A percentile compares a stretch with the other conserved stretches of the same genome.
phyloP scores from a whole-genome alignment of 352 stramenopile genomes.

The Phytopythium delawarense region DNA sequence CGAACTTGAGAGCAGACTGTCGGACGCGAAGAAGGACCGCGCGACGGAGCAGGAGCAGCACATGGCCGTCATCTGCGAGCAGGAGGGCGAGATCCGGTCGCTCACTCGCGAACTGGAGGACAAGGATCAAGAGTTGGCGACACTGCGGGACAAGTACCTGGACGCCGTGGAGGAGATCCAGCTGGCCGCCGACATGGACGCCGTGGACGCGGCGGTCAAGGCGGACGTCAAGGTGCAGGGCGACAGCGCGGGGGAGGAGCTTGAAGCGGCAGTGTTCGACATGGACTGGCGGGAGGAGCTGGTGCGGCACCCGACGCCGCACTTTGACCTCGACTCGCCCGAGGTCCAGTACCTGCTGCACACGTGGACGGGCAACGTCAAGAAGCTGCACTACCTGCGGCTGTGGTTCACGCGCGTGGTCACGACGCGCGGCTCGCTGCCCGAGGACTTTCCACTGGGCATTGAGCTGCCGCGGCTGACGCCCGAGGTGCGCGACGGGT shows the following conservation, averaged over 20 bases:
- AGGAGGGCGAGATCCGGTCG: conserved; percentile 44
- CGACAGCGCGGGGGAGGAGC: conserved; percentile 9
- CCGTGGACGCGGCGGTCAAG: not conserved
- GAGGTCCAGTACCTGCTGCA: conserved; percentile 70
- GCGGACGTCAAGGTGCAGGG: not conserved
- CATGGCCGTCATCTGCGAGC: conserved; percentile 59
- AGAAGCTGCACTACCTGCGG: conserved; percentile 66
- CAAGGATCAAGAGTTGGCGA: conserved; percentile 15
- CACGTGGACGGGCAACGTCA: conserved; percentile 58
- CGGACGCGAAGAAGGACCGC: conserved; percentile 27
- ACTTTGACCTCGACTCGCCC: conserved; percentile 68
- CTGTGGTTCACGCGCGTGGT: conserved; percentile 60
- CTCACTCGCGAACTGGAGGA: conserved; percentile 30
- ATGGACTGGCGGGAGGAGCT: conserved; percentile 59
- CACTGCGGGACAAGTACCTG: conserved; percentile 16
- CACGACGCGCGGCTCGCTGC: conserved; percentile 26
- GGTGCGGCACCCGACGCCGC: conserved; percentile 63
- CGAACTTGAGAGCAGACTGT: conserved; percentile 37
- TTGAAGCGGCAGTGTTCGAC: not conserved
- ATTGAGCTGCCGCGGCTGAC: conserved; percentile 64
- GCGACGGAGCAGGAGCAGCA: conserved; percentile 42
- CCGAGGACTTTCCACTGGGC: conserved; percentile 49
- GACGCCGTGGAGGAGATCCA: conserved; percentile 9
- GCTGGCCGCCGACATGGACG: conserved; percentile 3
- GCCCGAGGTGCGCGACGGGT: conserved; percentile 71